phyloP scores from a whole-genome alignment of 225 moss, liverwort and hornwort species.

The Pleurozium schreberi region DNA sequence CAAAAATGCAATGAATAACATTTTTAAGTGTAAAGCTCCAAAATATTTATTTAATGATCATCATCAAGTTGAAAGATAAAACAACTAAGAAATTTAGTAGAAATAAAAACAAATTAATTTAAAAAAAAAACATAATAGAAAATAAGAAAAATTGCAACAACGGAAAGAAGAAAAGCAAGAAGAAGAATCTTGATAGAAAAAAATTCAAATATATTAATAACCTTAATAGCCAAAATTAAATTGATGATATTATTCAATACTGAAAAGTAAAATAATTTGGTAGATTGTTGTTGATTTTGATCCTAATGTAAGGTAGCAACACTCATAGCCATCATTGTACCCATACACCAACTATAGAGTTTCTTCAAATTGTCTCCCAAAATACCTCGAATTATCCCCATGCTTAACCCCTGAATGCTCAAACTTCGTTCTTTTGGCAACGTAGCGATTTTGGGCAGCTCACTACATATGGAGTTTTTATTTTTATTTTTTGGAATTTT shows the following conservation, averaged over 20 bases:
- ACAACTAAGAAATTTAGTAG: neutral
- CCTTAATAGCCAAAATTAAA: fast-evolving
- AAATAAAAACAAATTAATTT: neutral
- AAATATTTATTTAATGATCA: neutral
- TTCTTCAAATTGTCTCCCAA: no score
- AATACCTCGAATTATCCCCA: no score
- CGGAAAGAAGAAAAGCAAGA: neutral
- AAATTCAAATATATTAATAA: neutral
- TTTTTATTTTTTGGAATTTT: no score
- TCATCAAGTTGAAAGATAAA: neutral
- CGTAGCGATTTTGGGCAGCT: no score
- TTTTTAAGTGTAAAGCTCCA: neutral
- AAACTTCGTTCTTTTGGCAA: no score
- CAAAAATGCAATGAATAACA: no score
- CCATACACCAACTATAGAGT: no score
- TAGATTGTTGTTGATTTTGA: neutral
- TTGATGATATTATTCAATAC: neutral
- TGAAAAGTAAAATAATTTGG: fast-evolving
- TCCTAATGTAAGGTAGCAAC: no score
- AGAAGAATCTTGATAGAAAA: neutral
- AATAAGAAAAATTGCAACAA: fast-evolving
- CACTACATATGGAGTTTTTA: no score
- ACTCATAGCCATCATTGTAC: no score
- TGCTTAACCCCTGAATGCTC: no score
- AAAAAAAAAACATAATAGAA: neutral